phyloP scores from a whole-genome alignment of 345 rosid genomes.

The Cochlearia excelsa region DNA sequence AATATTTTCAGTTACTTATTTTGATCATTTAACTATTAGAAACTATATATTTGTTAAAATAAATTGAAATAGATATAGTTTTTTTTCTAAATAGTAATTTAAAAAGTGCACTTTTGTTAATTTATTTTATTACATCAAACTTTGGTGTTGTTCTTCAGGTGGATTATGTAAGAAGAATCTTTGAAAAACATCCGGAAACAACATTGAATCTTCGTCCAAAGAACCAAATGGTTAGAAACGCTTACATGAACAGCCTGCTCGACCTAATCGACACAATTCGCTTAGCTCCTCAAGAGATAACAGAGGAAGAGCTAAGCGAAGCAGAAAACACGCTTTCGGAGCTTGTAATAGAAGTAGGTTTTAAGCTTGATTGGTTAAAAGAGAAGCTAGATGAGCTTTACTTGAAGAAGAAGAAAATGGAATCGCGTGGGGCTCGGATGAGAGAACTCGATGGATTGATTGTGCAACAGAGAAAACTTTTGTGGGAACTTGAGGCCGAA shows the following conservation, averaged over 20 bases:
- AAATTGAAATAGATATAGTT: too few relatives aligned
- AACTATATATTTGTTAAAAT: too few relatives aligned
- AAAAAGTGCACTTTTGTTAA: too few relatives aligned
- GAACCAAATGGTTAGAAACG: slow-evolving; percentile 28
- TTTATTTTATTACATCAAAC: slow-evolving; percentile 4
- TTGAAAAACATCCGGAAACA: slow-evolving; percentile 36
- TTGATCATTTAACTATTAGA: too few relatives aligned
- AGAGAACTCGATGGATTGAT: slow-evolving; percentile 33
- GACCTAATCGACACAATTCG: slow-evolving; percentile 31
- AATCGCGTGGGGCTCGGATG: slow-evolving; percentile 30
- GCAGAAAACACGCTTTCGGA: slow-evolving; percentile 30
- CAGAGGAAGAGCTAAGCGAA: slow-evolving; percentile 27
- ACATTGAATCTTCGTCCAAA: slow-evolving; percentile 27
- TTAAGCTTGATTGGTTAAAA: slow-evolving; percentile 35
- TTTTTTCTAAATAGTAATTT: too few relatives aligned
- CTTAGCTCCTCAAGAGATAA: slow-evolving; percentile 34
- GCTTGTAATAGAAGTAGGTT: slow-evolving; percentile 27
- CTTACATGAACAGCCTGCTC: slow-evolving; percentile 32
- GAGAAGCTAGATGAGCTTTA: slow-evolving; percentile 27
- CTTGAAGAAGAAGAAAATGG: slow-evolving; percentile 35
- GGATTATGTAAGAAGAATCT: slow-evolving; percentile 31
- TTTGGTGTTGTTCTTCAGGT: slow-evolving; percentile 21
- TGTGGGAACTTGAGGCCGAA: slow-evolving; percentile 26
- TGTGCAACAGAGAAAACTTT: slow-evolving; percentile 15
- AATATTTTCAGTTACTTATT: too few relatives aligned